phyloP scores from a whole-genome alignment of 2,329 filamentous ascomycete species.

The Thelonectria olida region DNA sequence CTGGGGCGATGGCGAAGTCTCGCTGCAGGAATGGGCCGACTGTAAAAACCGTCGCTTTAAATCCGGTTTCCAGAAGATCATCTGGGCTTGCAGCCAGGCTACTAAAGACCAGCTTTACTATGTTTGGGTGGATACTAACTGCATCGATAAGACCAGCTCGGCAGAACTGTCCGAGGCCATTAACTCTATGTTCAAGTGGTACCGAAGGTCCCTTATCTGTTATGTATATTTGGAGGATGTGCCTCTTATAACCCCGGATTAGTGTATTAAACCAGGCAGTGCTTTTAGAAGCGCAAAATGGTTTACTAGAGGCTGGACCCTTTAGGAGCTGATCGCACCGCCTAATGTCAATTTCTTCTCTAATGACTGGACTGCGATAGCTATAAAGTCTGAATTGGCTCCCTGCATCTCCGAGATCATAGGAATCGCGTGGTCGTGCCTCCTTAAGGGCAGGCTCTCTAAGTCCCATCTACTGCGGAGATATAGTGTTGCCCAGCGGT shows the following conservation, averaged over 20 bases:
- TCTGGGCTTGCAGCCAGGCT: not conserved
- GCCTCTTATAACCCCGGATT: no score
- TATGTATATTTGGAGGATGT: not conserved
- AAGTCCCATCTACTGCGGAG: not conserved
- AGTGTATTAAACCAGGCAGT: no score
- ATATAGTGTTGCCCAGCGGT: not conserved
- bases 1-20: not conserved
- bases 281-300: no score
- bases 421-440: no score
- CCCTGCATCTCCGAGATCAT: no score
- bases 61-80: not conserved
- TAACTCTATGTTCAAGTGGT: no score
- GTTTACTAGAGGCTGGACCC: no score
- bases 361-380: no score
- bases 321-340: not conserved
- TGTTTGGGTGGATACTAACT: not conserved
- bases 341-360: no score
- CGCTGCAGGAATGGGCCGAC: not conserved
- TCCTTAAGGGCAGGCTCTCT: no score
- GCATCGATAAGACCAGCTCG: not conserved
- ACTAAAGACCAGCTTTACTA: not conserved
- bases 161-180: not conserved
- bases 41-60: not conserved
- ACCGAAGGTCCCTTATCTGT: not conserved
- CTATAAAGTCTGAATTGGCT: no score